A percentile compares a stretch with the other conserved stretches of the same genome.
Evolutionary conservation across 768 basidiomycete species (phyloP).

Genomic region (Mycena filopes): DNA sequence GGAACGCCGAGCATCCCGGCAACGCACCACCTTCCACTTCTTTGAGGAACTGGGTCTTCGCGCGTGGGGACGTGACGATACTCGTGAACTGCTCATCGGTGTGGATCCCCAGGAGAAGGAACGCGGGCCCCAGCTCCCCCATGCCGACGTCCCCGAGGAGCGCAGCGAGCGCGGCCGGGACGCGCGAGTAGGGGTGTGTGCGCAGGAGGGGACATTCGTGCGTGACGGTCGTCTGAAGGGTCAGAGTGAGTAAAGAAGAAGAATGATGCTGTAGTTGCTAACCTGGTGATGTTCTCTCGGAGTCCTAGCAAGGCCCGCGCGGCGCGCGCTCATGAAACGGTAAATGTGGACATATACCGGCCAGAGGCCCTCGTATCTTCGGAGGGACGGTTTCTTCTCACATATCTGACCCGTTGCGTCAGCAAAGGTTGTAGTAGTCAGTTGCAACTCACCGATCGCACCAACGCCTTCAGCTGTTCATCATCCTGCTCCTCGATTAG

Average conservation of each 20-base stretch:
- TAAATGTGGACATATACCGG: not conserved
- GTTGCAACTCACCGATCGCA: not conserved
- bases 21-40: not conserved
- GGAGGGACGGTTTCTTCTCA: not conserved
- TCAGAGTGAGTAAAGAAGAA: too few species aligned
- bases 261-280: too few species aligned
- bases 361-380: not conserved
- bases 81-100: not conserved
- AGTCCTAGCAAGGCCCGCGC: not conserved
- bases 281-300: not conserved
- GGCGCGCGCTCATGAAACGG: constrained; percentile 1
- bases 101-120: not conserved
- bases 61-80: not conserved
- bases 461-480: not conserved
- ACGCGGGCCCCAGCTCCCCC: not conserved
- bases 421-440: not conserved
- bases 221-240: too few species aligned
- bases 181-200: not conserved
- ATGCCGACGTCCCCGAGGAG: not conserved
- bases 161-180: not conserved
- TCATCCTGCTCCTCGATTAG: constrained; percentile 10
- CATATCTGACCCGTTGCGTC: not conserved
- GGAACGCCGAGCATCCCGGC: not conserved
- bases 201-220: not conserved
- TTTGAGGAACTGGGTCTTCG: not conserved